Base-by-base conservation (phyloP, 208 protist genomes). In the Crithidia acanthocephali region DNA sequence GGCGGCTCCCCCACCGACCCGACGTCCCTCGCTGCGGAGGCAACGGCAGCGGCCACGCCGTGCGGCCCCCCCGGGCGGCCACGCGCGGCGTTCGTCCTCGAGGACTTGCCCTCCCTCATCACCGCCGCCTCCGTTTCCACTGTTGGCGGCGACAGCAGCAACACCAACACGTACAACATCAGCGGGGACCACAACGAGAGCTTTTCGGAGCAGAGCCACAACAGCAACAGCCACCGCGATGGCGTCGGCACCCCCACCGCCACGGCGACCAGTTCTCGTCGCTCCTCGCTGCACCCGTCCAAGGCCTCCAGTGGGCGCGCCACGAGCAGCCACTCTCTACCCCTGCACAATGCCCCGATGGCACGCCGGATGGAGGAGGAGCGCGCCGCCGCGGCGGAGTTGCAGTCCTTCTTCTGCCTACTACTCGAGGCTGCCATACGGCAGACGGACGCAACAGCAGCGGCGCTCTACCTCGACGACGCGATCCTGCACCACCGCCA, bases 331-430 rank as follows among this genome's bases (percentile, higher is more conserved):
- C 37, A 52, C 28, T 16, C n/a, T 33, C 44, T 47, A 6, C 45
- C 40, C 11, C 16, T n/a, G 16, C 44, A 66, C 32, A 77, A 72
- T 28, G 65, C 47, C 2, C 57, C 64, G 35, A 71, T 68, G 72
- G 56, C 64, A 16, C 72, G 64, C 13, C 56, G 57, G 6, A 28
- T 77, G 18, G 65, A 64, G 20, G 79, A 90, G 27, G 52, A 73
- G 33, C 75, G 72, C 11, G 74, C 56, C 11, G 80, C 76, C 16
- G 77, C 74, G 8, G 65, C 66, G 18, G 63, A 74, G 42, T 51
- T 96, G 30, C 88, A 92, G 62, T 82, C 80, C 15, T 89, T 83
- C 30, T 77, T 96, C 32, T 84, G 80, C 66, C 30, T 96, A 2
- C 70, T 92, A 60, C 75, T 96, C 37, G 86, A 94, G 42, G 76